Percentiles rank a stretch among this genome's conserved stretches.
Evolutionary conservation across 2,329 filamentous ascomycete genomes (phyloP).

Genomic region (Pezicula radicicola): DNA sequence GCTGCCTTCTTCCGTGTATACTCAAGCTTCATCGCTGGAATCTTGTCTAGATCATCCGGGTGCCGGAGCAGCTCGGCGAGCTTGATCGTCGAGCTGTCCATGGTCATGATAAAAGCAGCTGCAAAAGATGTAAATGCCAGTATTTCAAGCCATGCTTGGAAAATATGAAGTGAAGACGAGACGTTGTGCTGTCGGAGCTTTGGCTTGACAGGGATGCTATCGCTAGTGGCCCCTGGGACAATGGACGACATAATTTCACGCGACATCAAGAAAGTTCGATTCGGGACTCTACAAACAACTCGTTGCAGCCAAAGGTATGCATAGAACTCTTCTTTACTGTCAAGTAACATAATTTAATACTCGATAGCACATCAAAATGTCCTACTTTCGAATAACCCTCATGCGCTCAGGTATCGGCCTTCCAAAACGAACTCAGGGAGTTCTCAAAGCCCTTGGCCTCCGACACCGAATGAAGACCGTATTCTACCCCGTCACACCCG

Average conservation of each 20-base stretch:
- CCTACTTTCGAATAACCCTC: constrained; percentile 71
- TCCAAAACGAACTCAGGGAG: constrained; percentile 59
- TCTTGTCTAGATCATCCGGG: constrained; percentile 96
- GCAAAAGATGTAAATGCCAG: constrained; percentile 2
- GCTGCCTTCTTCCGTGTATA: constrained; percentile 92
- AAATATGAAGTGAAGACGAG: not conserved
- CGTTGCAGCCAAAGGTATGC: constrained; percentile 9
- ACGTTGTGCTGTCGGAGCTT: not conserved
- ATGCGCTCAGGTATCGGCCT: constrained; percentile 71
- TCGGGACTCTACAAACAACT: not conserved
- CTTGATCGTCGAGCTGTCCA: constrained; percentile 46
- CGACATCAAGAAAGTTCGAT: not conserved
- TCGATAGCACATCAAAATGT: constrained; percentile 37
- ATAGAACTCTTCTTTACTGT: no score
- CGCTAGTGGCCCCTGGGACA: not conserved
- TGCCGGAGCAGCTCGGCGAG: constrained; percentile 91
- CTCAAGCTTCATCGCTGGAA: constrained; percentile 82
- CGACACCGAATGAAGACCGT: constrained; percentile 70
- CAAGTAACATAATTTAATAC: not conserved
- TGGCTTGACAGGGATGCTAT: not conserved
- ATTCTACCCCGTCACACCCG: constrained; percentile 66
- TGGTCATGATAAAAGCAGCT: constrained; percentile 19
- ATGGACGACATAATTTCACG: not conserved
- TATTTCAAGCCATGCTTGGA: constrained; percentile 18
- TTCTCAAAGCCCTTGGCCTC: constrained; percentile 68